phyloP scores from a whole-genome alignment of 1,139 yeast genomes.

The Barnettozyma hawaiiensis region DNA sequence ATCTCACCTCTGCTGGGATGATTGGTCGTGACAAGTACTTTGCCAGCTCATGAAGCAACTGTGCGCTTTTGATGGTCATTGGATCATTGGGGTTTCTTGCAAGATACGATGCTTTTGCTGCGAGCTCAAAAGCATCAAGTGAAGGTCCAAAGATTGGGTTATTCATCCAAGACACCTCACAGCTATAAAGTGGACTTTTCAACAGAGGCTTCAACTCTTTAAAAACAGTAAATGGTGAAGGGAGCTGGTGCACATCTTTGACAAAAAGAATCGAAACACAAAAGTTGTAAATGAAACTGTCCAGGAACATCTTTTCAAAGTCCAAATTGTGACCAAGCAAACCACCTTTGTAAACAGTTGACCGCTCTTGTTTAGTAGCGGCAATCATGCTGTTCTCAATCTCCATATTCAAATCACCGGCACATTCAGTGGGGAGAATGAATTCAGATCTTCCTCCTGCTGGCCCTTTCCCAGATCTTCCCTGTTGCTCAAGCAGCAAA shows the following conservation, averaged over 20 bases:
- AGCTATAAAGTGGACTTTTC: constrained; percentile 30
- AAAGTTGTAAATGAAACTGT: constrained; percentile 36
- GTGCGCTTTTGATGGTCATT: constrained; percentile 10
- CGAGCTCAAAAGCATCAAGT: constrained; percentile 33
- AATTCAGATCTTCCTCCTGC: not conserved
- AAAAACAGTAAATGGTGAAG: constrained; percentile 35
- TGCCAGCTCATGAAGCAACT: constrained; percentile 17
- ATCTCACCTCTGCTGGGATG: constrained; percentile 15
- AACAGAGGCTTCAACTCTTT: constrained; percentile 29
- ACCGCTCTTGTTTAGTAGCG: not conserved
- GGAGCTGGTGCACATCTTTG: constrained; percentile 27
- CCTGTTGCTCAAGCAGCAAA: not conserved
- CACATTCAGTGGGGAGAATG: not conserved
- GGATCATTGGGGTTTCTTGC: constrained; percentile 26
- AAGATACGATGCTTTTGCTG: constrained; percentile 38
- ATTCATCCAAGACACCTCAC: constrained; percentile 32
- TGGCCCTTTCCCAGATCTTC: not conserved
- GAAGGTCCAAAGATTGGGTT: constrained; percentile 35
- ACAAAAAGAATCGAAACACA: constrained; percentile 29
- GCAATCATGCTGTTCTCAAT: constrained; percentile 19
- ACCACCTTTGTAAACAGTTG: not conserved
- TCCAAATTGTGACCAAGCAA: constrained; percentile 7
- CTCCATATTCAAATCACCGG: constrained; percentile 20
- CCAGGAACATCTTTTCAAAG: constrained; percentile 32
- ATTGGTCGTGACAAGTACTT: constrained; percentile 15